Evolutionary conservation across 2,329 filamentous ascomycete genomes (phyloP).

Genomic region (Colletotrichum simmondsii): DNA sequence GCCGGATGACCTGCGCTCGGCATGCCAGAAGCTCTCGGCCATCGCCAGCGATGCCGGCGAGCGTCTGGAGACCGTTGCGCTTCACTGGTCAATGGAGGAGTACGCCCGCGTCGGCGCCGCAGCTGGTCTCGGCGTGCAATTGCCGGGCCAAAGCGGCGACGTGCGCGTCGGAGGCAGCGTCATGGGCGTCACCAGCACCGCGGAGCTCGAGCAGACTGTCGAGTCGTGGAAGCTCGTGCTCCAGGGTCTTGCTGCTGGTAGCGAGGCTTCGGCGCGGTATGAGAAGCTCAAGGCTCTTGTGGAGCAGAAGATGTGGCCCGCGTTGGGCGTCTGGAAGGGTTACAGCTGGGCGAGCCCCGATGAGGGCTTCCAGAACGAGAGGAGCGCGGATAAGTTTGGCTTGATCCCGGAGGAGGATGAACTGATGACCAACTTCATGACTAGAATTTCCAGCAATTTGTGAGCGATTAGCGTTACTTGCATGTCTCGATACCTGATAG

Average conservation of each 20-base stretch:
- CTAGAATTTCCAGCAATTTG: slow-evolving; percentile 14
- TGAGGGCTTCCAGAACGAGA: slow-evolving; percentile 53
- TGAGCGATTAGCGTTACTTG: neutral
- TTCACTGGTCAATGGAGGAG: slow-evolving; percentile 80
- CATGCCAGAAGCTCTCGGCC: slow-evolving; percentile 70
- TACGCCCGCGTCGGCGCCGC: slow-evolving; percentile 64
- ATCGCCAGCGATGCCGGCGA: slow-evolving; percentile 74
- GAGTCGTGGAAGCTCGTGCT: slow-evolving; percentile 66
- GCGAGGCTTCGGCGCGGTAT: slow-evolving; percentile 42
- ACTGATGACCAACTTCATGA: slow-evolving; percentile 20
- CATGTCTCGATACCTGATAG: neutral
- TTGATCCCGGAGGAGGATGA: slow-evolving; percentile 18
- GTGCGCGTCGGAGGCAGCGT: slow-evolving; percentile 66
- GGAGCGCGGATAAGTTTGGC: slow-evolving; percentile 34
- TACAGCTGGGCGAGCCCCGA: slow-evolving; percentile 73
- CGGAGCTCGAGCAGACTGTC: slow-evolving; percentile 72
- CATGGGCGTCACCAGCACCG: slow-evolving; percentile 72
- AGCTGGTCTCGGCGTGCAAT: slow-evolving; percentile 47
- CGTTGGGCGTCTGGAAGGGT: slow-evolving; percentile 72
- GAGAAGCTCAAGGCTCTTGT: slow-evolving; percentile 48
- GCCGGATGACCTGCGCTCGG: slow-evolving; percentile 73
- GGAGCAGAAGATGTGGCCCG: slow-evolving; percentile 60
- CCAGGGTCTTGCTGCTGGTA: slow-evolving; percentile 50
- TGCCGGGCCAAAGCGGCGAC: neutral
- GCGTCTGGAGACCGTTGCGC: slow-evolving; percentile 82